Conservation (phyloP, 495 filamentous ascomycete genomes). For the Neurospora pannonica region DNA sequence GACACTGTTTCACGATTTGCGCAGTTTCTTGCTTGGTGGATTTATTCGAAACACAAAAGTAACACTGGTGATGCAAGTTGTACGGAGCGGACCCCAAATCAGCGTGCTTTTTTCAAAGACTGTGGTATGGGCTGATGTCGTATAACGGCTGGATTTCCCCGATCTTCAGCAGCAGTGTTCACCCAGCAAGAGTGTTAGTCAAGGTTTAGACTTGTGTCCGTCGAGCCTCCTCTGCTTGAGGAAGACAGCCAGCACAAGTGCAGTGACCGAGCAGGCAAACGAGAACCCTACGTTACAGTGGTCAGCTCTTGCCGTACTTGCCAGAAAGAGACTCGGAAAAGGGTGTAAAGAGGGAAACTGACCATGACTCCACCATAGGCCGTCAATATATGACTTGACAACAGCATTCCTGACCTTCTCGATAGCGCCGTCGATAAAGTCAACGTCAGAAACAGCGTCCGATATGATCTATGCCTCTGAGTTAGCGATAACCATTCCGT, state of each 20-base stretch:
- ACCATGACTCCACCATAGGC: constrained; percentile 31
- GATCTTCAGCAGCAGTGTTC: background rate
- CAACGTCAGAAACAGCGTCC: constrained; percentile 34
- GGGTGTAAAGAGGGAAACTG: background rate
- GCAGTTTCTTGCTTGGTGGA: background rate
- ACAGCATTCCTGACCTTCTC: constrained; percentile 22
- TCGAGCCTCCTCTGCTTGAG: constrained; percentile 15
- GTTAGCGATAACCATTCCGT: background rate
- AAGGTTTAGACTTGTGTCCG: background rate
- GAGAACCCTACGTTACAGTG: constrained; percentile 9
- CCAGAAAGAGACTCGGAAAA: background rate
- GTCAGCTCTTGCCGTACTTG: background rate
- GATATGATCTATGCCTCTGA: constrained; percentile 23
- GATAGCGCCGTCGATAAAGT: constrained; percentile 40
- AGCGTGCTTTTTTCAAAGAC: background rate
- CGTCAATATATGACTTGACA: constrained; percentile 26
- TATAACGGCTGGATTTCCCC: background rate
- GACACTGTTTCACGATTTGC: background rate
- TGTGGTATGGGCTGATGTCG: background rate
- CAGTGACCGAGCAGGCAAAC: constrained; percentile 12
- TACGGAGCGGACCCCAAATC: background rate
- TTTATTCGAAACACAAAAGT: background rate
- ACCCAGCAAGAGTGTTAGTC: background rate
- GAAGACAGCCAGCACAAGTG: constrained; percentile 15
- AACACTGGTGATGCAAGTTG: background rate